Base-by-base conservation (phyloP, 2,329 filamentous ascomycete species). In the Harringtonia aguacate region DNA sequence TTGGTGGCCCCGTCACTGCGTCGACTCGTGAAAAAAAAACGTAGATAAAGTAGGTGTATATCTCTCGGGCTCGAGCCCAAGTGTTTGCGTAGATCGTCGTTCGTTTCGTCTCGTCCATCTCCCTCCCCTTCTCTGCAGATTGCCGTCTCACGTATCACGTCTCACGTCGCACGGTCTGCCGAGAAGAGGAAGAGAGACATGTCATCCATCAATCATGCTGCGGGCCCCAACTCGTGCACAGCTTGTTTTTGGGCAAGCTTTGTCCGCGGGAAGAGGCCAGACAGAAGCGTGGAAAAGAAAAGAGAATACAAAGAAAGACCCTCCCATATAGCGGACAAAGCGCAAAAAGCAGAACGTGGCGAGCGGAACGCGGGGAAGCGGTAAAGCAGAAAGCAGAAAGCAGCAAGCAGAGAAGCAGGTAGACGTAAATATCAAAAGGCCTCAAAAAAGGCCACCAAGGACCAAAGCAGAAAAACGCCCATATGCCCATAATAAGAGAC, bases 11-110 rank as follows among this genome's bases (percentile, higher is more conserved):
- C 39, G 29, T 42, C 35, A 46, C 31, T 47, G 39, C 47, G 45
- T 44, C 43, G 33, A 45, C 39, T 51, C 47, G 43, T 51, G 35
- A 39, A 28, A 42, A 43, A 31, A 39, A 28, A 46, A 41, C 37
- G 39, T 49, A 29, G 40, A 45, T 44, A 22, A n/a, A 43, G 31
- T 49, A 35, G 30, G 33, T 36, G 27, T 22, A 43, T n/a, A n/a
- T n/a, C n/a, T n/a, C n/a, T n/a, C n/a, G n/a, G n/a, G 40, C 20
- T 35, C 24, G 27, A 36, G 31, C 15, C 28, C 27, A 33, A 22
- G 27, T 27, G 24, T 48, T 29, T 30, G 12, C 22, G n/a, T 37
- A 38, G 29, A 43, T 30, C 38, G 13, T 27, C 39, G 9, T 22
- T 43, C 41, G 43, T 46, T 28, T 47, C 43, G 37, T 46, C 43